Evolutionary conservation across 2,329 filamentous ascomycete species (phyloP), one percentile per base, ranked within the genome.

Genomic region (Cladophialophora immunda): DNA sequence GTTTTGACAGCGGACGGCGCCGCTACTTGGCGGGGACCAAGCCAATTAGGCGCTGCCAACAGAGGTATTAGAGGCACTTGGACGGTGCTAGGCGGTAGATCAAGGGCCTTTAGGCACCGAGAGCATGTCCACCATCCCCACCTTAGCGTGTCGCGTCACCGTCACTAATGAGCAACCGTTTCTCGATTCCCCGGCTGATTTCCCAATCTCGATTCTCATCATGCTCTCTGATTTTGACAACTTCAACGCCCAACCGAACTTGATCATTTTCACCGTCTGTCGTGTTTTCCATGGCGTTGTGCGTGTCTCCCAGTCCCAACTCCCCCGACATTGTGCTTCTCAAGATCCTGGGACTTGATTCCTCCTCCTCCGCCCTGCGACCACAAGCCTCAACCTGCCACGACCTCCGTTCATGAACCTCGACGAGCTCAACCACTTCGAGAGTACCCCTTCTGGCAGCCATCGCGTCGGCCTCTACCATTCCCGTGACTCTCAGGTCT

Each of bases 321-420:
- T 27, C 19, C 15, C 19, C 45, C 61, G 62, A 62, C 36, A 67
- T 38, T 50, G 52, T 47, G 45, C 15, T 41, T 32, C 41, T 53
- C 52, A 58, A 60, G 45, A 50, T 50, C 50, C 17, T 32, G 38
- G 66, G 57, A 45, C 22, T 66, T 56, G 58, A 59, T 11, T 60
- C 22, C 58, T 54, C 58, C 52, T 45, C 47, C 55, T 34, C 61
- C 36, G 64, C 58, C 25, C 13, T 58, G 61, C 55, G 22, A 27
- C 62, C 64, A 38, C 53, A 58, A 47, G 53, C 65, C 34, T 53
- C 45, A 32, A 50, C 53, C 66, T 36, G 32, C 55, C 38, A 29
- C 62, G 25, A 52, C 29, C 59, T 62, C 66, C 65, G 63, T 71
- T 73, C 67, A 73, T 73, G 71, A 72, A 62, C 71, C 59, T 66